A percentile compares a stretch with the other conserved stretches of the same genome.
Conservation (phyloP, 352 stramenopile species). For the Peronospora farinosa region DNA sequence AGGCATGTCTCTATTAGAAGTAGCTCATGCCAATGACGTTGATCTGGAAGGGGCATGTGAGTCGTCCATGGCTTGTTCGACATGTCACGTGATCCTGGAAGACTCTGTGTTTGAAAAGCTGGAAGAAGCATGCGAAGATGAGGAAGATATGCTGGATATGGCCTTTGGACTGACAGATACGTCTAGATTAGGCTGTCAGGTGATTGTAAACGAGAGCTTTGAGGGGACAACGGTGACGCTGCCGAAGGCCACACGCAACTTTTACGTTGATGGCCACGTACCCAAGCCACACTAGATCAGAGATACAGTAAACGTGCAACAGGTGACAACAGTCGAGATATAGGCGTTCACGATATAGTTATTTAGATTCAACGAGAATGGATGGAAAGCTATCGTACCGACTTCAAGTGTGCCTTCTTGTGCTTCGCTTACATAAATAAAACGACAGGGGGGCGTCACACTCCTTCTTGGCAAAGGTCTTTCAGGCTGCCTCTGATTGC, state of each 20-base stretch:
- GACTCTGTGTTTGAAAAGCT: slow-evolving; percentile 89
- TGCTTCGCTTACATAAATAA: slow-evolving; percentile 31
- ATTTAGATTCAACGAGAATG: slow-evolving; percentile 27
- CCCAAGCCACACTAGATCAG: slow-evolving; percentile 89
- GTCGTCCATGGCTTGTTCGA: slow-evolving; percentile 96
- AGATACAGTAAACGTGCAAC: slow-evolving; percentile 5
- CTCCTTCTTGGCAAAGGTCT: neutral
- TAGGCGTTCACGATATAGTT: slow-evolving; percentile 18
- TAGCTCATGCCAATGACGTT: slow-evolving; percentile 91
- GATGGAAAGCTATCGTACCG: slow-evolving; percentile 2
- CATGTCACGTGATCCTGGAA: slow-evolving; percentile 96
- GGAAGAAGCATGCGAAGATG: slow-evolving; percentile 90
- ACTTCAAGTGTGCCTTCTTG: slow-evolving; percentile 4
- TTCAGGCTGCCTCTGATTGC: slow-evolving; percentile 9
- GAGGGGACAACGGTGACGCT: slow-evolving; percentile 87
- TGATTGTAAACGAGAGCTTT: slow-evolving; percentile 88
- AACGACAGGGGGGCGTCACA: slow-evolving; percentile 18
- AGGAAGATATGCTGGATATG: slow-evolving; percentile 99
- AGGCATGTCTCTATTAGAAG: slow-evolving; percentile 86
- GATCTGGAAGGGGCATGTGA: slow-evolving; percentile 92
- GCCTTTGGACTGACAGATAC: slow-evolving; percentile 96
- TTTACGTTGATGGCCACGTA: slow-evolving; percentile 98
- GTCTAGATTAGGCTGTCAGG: slow-evolving; percentile 88
- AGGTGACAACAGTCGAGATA: slow-evolving; percentile 5
- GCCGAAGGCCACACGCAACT: slow-evolving; percentile 95